These are phyloP conservation scores for Babesia bigemina DNA, from an alignment of 169 alveolate genomes.

Conservation along the genomic window DNA sequence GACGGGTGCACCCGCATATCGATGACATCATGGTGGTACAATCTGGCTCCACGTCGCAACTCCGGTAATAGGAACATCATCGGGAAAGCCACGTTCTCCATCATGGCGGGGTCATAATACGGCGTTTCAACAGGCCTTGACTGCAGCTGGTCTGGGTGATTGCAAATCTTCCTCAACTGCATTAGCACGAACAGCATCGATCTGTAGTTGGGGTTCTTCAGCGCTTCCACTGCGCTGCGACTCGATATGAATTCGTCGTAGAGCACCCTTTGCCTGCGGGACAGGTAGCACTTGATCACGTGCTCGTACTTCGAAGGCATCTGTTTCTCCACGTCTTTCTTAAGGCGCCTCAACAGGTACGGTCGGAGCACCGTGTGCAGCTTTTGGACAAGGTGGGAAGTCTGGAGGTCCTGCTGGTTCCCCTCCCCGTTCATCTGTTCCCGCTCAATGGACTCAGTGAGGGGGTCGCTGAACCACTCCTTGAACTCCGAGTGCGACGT, in stretches of 20 bases:
- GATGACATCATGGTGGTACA: slow-evolving; percentile 17
- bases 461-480: slow-evolving; percentile 95
- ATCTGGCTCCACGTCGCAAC: background rate
- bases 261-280: slow-evolving; percentile 90
- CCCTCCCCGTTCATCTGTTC: slow-evolving; percentile 44
- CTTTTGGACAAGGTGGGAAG: slow-evolving; percentile 78
- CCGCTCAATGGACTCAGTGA: slow-evolving; percentile 87
- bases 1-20: background rate
- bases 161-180: slow-evolving; percentile 97
- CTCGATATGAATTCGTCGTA: slow-evolving; percentile 95
- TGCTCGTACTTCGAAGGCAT: slow-evolving; percentile 97
- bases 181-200: slow-evolving; percentile 94
- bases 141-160: slow-evolving; percentile 97
- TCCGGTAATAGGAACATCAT: slow-evolving; percentile 14
- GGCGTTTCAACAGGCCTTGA: slow-evolving; percentile 85
- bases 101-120: slow-evolving; percentile 23
- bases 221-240: slow-evolving; percentile 76
- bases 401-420: slow-evolving; percentile 10
- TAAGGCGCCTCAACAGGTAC: slow-evolving; percentile 94
- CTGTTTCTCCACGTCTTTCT: slow-evolving; percentile 98
- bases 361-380: slow-evolving; percentile 97
- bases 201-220: slow-evolving; percentile 87
- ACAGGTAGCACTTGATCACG: slow-evolving; percentile 90
- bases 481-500: slow-evolving; percentile 92
- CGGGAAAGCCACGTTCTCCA: slow-evolving; percentile 26